Base-by-base conservation (phyloP, 495 filamentous ascomycete genomes). In the Annulohypoxylon maeteangense region DNA sequence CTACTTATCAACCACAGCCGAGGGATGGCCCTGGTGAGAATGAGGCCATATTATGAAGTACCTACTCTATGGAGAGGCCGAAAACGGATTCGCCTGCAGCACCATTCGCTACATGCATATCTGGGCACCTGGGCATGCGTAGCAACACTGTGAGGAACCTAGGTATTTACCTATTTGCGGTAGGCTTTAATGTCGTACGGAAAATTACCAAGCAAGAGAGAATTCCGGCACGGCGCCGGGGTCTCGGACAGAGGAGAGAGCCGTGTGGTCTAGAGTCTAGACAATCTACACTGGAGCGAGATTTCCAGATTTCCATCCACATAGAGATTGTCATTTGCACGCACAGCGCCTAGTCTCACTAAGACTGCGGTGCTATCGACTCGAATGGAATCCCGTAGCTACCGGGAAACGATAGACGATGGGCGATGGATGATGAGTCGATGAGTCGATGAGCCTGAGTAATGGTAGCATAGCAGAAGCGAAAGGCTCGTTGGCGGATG, bases 1-100 rank as follows among this genome's bases (percentile, higher is more conserved):
- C 34, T 18, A 23, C 45, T 29, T 55, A 63, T 65, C 65, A 73
- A 66, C 65, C 65, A 69, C 61, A 58, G 22, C 44, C 23, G 64
- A 32, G 61, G 38, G 56, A 66, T 44, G 16, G 40, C 18, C 56
- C 55, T 66, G 34, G 48, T 69, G 65, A 68, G 65, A 12, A 68
- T 72, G 31, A 62, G 65, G 55, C 65, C 70, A 72, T 63, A 29
- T 3, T 38, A 40, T 57, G 20, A 34, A 22, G 42, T 54, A 64
- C 44, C 20, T 65, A 57, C 61, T 57, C 18, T 56, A 65, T 57
- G 56, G 65, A 61, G 44, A 56, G 42, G 47, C 70, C 70, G 70
- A 73, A 59, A 62, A 36, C 70, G 65, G 65, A 73, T 50, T 65
- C 47, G n/a, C 22, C 42, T 47, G 59, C 36, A 65, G 45, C 40